phyloP scores from a whole-genome alignment of 108 stramenopile genomes.

The Nitzschia palea region DNA sequence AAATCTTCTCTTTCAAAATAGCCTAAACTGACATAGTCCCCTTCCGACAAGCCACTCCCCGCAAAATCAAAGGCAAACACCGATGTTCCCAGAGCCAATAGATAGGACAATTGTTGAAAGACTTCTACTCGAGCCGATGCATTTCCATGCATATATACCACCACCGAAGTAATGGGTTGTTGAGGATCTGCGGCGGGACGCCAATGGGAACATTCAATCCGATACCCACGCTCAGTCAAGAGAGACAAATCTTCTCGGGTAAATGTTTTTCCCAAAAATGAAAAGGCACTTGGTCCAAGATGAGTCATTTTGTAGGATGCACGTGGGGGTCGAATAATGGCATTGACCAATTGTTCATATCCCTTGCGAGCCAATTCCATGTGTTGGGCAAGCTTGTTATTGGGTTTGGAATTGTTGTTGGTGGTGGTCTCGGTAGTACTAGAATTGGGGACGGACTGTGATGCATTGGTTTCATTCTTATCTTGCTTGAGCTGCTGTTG shows the following conservation, averaged over 20 bases:
- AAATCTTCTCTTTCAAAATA: slow-evolving; percentile 95
- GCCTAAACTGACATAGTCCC: slow-evolving; percentile 93
- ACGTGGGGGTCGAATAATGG: slow-evolving; percentile 95
- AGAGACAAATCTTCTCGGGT: slow-evolving; percentile 86
- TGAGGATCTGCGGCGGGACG: slow-evolving; percentile 56
- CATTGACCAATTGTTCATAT: slow-evolving; percentile 88
- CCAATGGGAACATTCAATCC: slow-evolving; percentile 83
- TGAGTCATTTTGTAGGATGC: slow-evolving; percentile 60
- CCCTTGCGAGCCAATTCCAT: slow-evolving; percentile 66
- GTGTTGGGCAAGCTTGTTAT: slow-evolving; percentile 1
- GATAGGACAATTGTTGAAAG: slow-evolving; percentile 73
- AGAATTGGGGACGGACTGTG: background rate
- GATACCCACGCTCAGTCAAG: slow-evolving; percentile 70
- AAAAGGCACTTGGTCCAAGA: slow-evolving; percentile 61
- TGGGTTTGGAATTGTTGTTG: background rate
- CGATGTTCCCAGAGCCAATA: slow-evolving; percentile 64
- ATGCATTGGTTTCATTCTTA: background rate
- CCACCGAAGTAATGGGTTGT: slow-evolving; percentile 33
- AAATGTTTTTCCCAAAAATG: slow-evolving; percentile 72
- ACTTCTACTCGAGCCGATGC: slow-evolving; percentile 80
- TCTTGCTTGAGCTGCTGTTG: background rate
- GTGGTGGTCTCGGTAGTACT: background rate
- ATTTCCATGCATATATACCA: slow-evolving; percentile 92
- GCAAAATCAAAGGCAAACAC: slow-evolving; percentile 95
- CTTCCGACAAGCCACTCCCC: slow-evolving; percentile 90